Conservation (phyloP, 805 yeast genomes). For the Wilhelminamyces savonicus region DNA sequence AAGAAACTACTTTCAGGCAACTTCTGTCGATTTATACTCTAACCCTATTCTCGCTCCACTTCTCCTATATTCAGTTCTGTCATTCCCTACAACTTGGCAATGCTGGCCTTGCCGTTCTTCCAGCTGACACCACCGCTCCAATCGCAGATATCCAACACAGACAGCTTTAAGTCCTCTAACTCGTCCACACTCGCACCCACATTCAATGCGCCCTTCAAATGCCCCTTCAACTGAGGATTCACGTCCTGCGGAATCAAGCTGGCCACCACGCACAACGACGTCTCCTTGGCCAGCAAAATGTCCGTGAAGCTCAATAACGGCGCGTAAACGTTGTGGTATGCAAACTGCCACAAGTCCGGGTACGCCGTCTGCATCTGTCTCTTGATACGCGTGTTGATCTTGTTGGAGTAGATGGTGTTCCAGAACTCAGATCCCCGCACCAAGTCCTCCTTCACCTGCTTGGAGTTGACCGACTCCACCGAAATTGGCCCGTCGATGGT, state of each 20-base stretch:
- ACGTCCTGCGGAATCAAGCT: conserved; percentile 89
- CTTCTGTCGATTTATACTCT: too few relatives aligned
- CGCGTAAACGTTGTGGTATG: conserved; percentile 68
- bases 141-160: conserved; percentile 59
- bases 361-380: conserved; percentile 67
- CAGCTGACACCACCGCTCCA: conserved; percentile 61
- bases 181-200: conserved; percentile 67
- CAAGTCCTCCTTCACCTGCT: conserved; percentile 20
- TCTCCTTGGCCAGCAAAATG: conserved; percentile 58
- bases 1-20: too few relatives aligned
- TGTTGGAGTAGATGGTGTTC: conserved; percentile 63
- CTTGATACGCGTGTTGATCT: conserved; percentile 61
- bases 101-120: conserved; percentile 48
- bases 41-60: too few relatives aligned
- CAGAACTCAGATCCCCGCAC: conserved; percentile 61
- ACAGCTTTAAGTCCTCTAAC: conserved; percentile 49
- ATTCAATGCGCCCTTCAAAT: conserved; percentile 77
- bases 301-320: conserved; percentile 68
- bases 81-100: conserved; percentile 52
- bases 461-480: conserved; percentile 20
- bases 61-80: too few relatives aligned
- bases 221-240: conserved; percentile 89
- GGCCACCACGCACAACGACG: conserved; percentile 71
- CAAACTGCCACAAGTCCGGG: conserved; percentile 78
- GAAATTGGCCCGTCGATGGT: conserved; percentile 40